Base-by-base conservation (phyloP, 2,329 filamentous ascomycete species). In the Epichloe elymi region DNA sequence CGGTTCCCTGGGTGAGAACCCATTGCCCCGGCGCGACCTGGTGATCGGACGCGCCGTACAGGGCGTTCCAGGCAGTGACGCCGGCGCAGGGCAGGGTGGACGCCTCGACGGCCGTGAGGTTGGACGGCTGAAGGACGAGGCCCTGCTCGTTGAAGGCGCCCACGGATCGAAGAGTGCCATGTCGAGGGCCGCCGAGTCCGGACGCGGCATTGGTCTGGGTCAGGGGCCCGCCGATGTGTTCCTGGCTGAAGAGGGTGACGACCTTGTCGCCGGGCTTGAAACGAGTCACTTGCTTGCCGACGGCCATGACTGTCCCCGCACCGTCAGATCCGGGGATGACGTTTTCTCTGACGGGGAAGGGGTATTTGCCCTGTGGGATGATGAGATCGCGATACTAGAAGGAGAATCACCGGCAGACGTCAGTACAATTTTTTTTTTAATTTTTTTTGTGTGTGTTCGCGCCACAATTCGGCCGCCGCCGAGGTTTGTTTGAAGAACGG, bases 1-100 rank as follows among this genome's bases (percentile, higher is more conserved):
- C 83, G 0, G 82, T 86, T n/a, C 83, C 83, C 64, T 86, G 80
- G 1, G 81, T 81, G 36, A 87, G 71, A 3, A 87, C 80, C 58
- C 64, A 72, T 54, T 76, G 65, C 4, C 80, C 80, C 0, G 78
- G 74, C 59, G 71, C 70, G 52, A 83, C 55, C 45, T 60, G 60
- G 53, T 64, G 61, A 23, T 69, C 67, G 56, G 65, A 65, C 33
- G 80, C 59, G 2, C 82, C 82, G 57, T 78, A 83, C 12, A 85
- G 69, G 2, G 78, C 77, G 60, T 84, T 84, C 81, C 82, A 85
- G 26, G 75, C 77, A 2, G 82, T 85, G 45, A 85, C 59, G 2
- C 68, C 80, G 2, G 82, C 80, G 58, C 82, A 84, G 1, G 74
- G 62, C 1, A 85, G 68, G 0, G 80, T 80, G 20, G 74, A 71